Base-by-base conservation (phyloP, 163 green algal species). In the Scenedesmus sp. region DNA sequence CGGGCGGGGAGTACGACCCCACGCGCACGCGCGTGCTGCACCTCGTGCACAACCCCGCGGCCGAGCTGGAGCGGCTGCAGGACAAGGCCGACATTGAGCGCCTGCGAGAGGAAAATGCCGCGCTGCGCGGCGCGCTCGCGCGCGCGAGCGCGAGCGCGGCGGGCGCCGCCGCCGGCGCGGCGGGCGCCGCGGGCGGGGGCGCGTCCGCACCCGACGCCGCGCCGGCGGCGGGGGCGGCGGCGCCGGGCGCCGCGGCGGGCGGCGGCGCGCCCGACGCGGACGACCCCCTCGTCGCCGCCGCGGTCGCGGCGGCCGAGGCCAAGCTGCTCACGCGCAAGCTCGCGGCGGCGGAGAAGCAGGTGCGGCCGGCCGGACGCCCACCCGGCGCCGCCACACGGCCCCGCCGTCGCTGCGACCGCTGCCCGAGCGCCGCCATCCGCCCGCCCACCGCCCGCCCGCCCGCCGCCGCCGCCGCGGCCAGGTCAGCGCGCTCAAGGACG, bases 31-130 rank as follows among this genome's bases (percentile, higher is more conserved):
- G 79, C 4, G 86, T 96, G 45, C 63, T 96, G 74, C 91, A 95
- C 78, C 80, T 92, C 31, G 81, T 85, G 66, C 72, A 57, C 70
- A 96, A 95, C 78, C 91, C 91, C 0, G 86, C 93, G 66, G 78
- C 86, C 0, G 82, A 89, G 76, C 64, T 84, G 47, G 51, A 63
- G 20, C 53, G 81, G 62, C 63, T 75, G 24, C 36, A 50, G 26
- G 45, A 63, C 31, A 45, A 81, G 63, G 63, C 63, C 26, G 42
- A 63, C 1, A n/a, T 88, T 28, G 83, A 76, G 14, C 62, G 65
- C 28, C 75, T 93, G 36, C 53, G 88, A 26, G 84, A 70, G 39
- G 85, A 94, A 76, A 91, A 89, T 42, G 65, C 9, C 3, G 50
- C 57, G 47, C 34, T 84, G 33, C 47, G 31, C 31, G 42, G 20